Conservation (phyloP, 2,329 filamentous ascomycete species). For the Huntiella moniliformis region DNA sequence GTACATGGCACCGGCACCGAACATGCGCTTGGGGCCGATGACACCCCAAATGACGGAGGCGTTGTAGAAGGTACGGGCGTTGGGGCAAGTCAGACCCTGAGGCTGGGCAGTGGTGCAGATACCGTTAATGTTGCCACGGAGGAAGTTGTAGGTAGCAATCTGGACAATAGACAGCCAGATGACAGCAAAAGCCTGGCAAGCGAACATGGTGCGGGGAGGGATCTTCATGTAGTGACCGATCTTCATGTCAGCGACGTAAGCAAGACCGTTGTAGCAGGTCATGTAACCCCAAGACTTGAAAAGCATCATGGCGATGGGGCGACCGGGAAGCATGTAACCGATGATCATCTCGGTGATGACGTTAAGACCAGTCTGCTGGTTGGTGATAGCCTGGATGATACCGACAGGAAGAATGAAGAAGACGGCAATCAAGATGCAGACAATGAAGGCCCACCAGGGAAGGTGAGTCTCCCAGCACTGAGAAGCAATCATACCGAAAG, state of each 20-base stretch:
- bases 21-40: slow-evolving; percentile 26
- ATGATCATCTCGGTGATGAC: slow-evolving; percentile 30
- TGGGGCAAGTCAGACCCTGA: slow-evolving; percentile 36
- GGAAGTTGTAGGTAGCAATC: slow-evolving; percentile 22
- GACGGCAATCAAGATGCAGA: slow-evolving; percentile 23
- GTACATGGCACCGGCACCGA: slow-evolving; percentile 26
- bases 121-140: slow-evolving; percentile 28
- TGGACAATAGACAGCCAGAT: slow-evolving; percentile 23
- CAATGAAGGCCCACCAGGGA: slow-evolving; percentile 25
- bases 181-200: slow-evolving; percentile 25
- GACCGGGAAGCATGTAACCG: slow-evolving; percentile 29
- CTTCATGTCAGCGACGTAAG: slow-evolving; percentile 30
- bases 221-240: slow-evolving; percentile 36
- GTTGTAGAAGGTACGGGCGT: slow-evolving; percentile 39
- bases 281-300: slow-evolving; percentile 31
- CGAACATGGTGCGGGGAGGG: slow-evolving; percentile 30
- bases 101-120: slow-evolving; percentile 31
- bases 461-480: slow-evolving; percentile 23
- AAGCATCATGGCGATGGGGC: slow-evolving; percentile 30
- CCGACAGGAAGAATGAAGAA: slow-evolving; percentile 25
- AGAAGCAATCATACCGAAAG: slow-evolving; percentile 23
- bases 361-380: slow-evolving; percentile 28
- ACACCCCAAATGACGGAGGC: slow-evolving; percentile 42
- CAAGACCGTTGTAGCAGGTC: slow-evolving; percentile 27
- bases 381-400: slow-evolving; percentile 30